These are phyloP conservation scores for Schizochytrium sp. DNA, from an alignment of 108 stramenopile genomes.

Conservation along the genomic window DNA sequence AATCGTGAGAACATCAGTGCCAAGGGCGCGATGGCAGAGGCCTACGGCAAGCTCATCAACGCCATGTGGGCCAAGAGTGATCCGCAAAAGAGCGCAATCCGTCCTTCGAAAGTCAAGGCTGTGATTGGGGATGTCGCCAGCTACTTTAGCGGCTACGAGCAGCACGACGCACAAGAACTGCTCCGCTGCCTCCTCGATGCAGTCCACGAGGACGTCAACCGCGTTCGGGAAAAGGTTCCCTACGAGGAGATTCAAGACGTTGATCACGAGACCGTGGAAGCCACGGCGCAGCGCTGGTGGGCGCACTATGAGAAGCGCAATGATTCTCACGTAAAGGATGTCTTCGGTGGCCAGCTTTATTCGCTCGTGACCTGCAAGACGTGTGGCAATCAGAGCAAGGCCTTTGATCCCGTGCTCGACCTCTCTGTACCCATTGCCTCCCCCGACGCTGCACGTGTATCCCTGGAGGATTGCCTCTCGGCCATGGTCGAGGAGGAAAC, in stretches of 20 bases:
- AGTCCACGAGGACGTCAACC: conserved; percentile 96
- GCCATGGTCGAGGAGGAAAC: conserved; percentile 9
- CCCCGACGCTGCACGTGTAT: neutral
- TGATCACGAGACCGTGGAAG: conserved; percentile 59
- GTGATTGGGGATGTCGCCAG: conserved; percentile 76
- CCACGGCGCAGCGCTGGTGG: conserved; percentile 86
- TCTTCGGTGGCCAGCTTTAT: conserved; percentile 48
- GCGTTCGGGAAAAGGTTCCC: conserved; percentile 75
- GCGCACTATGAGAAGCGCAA: conserved; percentile 32
- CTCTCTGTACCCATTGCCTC: conserved; percentile 33
- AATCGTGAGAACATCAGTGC: neutral
- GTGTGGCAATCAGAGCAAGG: conserved; percentile 23
- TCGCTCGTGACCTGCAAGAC: conserved; percentile 30
- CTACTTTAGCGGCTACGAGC: conserved; percentile 92
- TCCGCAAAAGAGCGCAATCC: neutral
- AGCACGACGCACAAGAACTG: conserved; percentile 97
- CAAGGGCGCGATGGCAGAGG: neutral
- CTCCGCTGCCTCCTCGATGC: conserved; percentile 86
- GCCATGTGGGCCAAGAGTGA: neutral
- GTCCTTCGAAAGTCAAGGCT: conserved; percentile 58
- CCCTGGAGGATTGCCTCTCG: conserved; percentile 19
- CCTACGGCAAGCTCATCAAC: neutral
- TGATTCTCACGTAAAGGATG: conserved; percentile 32
- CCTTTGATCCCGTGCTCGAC: conserved; percentile 47
- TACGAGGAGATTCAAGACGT: conserved; percentile 78